Conservation (phyloP, 169 alveolate genomes). For the Eimeria tenella region DNA sequence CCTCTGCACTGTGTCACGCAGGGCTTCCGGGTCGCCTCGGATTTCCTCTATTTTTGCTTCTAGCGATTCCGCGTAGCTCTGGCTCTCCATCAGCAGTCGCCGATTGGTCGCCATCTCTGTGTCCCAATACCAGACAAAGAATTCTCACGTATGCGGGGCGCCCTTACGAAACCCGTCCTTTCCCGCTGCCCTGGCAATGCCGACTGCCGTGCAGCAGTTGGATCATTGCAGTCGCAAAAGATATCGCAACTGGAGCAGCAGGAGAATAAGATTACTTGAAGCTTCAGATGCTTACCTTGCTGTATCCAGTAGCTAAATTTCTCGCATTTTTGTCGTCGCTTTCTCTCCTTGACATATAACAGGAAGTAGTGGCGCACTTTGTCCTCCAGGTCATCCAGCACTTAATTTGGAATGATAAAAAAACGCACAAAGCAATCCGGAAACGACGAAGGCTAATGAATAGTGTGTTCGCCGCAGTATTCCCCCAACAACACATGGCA, state of each 20-base stretch:
- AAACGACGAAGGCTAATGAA: not conserved
- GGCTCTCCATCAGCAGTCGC: conserved; percentile 18
- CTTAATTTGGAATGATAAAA: not conserved
- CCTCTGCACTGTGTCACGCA: conserved; percentile 68
- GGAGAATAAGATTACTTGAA: not conserved
- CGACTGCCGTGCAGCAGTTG: no score
- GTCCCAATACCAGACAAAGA: not conserved
- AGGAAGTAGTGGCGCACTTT: conserved; percentile 78
- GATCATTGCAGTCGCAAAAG: not conserved
- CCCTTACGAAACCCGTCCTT: not conserved
- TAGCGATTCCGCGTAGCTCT: conserved; percentile 25
- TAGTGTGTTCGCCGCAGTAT: not conserved
- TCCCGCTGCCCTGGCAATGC: no score
- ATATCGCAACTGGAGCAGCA: not conserved
- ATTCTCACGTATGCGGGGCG: not conserved
- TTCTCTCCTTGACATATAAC: conserved; percentile 60
- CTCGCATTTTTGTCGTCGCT: conserved; percentile 64
- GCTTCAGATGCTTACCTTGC: conserved; percentile 32
- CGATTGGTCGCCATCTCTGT: conserved; percentile 55
- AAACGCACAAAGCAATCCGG: not conserved
- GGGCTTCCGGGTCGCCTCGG: conserved; percentile 57
- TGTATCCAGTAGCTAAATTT: conserved; percentile 74
- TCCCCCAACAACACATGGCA: no score
- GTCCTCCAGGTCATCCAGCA: conserved; percentile 78
- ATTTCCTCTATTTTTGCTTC: conserved; percentile 65